A percentile compares a stretch with the other conserved stretches of the same genome.
Evolutionary conservation across 2,329 filamentous ascomycete genomes (phyloP).

Genomic region (Cladosporium sp.): DNA sequence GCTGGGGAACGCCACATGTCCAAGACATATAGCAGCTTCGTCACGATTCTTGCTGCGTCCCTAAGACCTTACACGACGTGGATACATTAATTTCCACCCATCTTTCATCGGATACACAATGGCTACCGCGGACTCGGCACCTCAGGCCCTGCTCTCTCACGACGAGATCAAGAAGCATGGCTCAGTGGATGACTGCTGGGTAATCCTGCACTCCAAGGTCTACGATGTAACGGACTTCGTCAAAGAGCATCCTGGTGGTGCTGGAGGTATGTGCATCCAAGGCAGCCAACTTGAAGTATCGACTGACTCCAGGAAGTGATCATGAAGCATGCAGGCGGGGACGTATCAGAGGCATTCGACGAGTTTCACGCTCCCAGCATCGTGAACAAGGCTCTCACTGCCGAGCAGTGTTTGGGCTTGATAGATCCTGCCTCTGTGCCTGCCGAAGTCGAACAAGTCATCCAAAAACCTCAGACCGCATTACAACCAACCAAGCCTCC

Average conservation of each 20-base stretch:
- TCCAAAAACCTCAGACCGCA: not conserved
- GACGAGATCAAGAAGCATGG: constrained; percentile 52
- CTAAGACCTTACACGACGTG: no score
- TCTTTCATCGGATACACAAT: no score
- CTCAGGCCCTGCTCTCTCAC: constrained; percentile 9
- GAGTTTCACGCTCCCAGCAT: not conserved
- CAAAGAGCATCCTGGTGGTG: constrained; percentile 79
- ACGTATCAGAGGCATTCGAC: not conserved
- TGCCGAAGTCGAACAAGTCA: not conserved
- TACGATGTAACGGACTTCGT: constrained; percentile 84
- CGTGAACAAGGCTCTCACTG: not conserved
- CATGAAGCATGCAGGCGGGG: not conserved
- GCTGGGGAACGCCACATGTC: no score
- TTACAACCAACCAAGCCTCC: constrained; percentile 31
- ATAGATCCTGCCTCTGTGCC: not conserved
- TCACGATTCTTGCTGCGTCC: no score
- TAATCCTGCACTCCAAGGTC: constrained; percentile 80
- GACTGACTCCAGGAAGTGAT: not conserved
- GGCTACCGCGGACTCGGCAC: no score
- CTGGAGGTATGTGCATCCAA: constrained; percentile 63
- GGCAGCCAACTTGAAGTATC: not conserved
- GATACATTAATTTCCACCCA: no score
- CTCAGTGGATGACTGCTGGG: constrained; percentile 71
- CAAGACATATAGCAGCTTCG: no score
- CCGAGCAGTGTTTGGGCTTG: not conserved